Evolutionary conservation across 2,329 filamentous ascomycete species (phyloP), one percentile per base, ranked within the genome.

Genomic region (Cladophialophora chaetospira): DNA sequence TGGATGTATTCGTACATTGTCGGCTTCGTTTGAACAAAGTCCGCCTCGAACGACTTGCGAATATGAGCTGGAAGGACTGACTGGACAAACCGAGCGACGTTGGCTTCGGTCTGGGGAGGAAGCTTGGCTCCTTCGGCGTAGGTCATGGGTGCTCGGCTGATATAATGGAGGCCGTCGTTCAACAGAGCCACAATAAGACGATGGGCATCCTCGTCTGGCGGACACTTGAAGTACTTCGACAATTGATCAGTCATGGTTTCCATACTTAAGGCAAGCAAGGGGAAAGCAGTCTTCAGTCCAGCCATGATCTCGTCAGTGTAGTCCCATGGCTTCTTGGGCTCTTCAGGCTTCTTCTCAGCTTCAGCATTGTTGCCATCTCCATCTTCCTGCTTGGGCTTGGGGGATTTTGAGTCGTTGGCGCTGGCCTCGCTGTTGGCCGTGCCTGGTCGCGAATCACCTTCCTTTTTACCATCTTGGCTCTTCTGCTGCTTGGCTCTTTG

Each of bases 231-330:
- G 74, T 97, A 88, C 79, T 97, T 97, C 72, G 94, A 89, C 57
- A 99, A 96, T 74, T 97, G 93, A 70, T 99, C 94, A 26, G 97
- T 92, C 91, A 97, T 99, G 0, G 93, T 96, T 76, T 99, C 94
- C 94, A 99, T 97, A 0, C 93, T 97, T 40, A 97, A 78, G 8
- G 95, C 94, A 66, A 99, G 82, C 15, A 99, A 81, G 21, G 94
- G 94, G 79, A 97, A 99, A 0, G 93, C 92, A 5, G 94, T 97
- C 79, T 99, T 97, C 52, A 99, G 85, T 26, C 91, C 89, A 29
- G 91, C 89, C 82, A 96, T 91, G 59, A 99, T 91, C 70, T 97
- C 92, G 66, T 99, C 94, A 0, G 91, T 93, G 66, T 95, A 87
- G 70, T 99, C 94, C 94, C 94, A 97, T 0, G 95, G 91, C 63